Base-by-base conservation (phyloP, 202 grass and related monocot species). In the Brachypodium distachyon region DNA sequence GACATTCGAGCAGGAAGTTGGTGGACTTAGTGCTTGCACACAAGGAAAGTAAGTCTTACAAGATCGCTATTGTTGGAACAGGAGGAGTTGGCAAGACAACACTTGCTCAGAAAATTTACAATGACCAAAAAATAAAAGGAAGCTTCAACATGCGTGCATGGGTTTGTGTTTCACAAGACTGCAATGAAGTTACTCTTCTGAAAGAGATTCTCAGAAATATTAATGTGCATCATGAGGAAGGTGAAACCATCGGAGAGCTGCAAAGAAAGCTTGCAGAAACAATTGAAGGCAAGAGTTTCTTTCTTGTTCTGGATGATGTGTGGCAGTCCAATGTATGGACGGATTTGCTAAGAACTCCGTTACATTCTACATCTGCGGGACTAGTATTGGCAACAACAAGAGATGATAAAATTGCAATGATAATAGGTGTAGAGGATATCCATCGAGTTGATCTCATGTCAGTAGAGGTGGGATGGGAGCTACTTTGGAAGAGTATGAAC, bases 61-160 rank as follows among this genome's bases (percentile, higher is more conserved):
- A 79, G 12, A 3, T 84, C 26, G 67, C 66, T 4, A 79, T 93
- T 44, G 52, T 70, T 39, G 90, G 87, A 31, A 87, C 46, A 19
- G 83, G 80, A 33, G 87, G 84, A 1, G 54, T 88, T 23, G 89
- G 85, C 3, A 91, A 91, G 72, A 87, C 84, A 1, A 84, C 84
- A 19, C 53, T 89, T 7, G 58, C 58, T 38, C 59, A 62, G 8
- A 62, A 62, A 12, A 38, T 62, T 21, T 62, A 62, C 18, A 67
- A 67, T 44, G 23, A 44, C 26, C 12, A 17, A 17, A 43, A 28
- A 67, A 28, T 67, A 28, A 67, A 67, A 67, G 64, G 64, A 4
- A 46, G 17, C 64, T 67, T 67, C 14, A 67, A 67, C 3, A 6
- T 18, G 5, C 64, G 28, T 0, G 3, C 64, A 46, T 67, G 64